Evolutionary conservation across 2,329 filamentous ascomycete genomes (phyloP).

Genomic region (Fonsecaea pedrosoi): DNA sequence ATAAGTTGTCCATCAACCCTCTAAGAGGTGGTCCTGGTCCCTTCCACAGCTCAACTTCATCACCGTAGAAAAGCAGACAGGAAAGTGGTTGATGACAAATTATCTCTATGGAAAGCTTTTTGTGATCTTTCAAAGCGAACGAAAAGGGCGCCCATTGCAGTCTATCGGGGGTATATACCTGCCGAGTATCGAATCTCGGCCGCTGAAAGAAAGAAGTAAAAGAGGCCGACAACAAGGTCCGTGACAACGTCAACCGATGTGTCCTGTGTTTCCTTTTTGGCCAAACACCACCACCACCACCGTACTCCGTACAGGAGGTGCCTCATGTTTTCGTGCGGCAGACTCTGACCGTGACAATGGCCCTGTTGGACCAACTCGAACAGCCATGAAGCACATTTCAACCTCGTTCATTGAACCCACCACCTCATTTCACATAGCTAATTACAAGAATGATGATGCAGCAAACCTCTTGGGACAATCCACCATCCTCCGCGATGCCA

Average conservation of each 20-base stretch:
- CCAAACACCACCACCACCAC: slow-evolving; percentile 19
- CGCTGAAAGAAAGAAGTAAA: slow-evolving; percentile 23
- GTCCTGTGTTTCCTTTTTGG: slow-evolving; percentile 24
- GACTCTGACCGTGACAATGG: slow-evolving; percentile 5
- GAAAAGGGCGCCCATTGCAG: slow-evolving; percentile 8
- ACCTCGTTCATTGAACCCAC: slow-evolving; percentile 23
- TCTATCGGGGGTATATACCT: slow-evolving; percentile 37
- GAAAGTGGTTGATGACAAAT: neutral
- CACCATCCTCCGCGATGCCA: slow-evolving; percentile 11
- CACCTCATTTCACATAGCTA: slow-evolving; percentile 35
- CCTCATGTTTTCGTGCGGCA: slow-evolving; percentile 14
- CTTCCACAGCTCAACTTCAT: too few species aligned
- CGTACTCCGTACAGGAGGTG: slow-evolving; percentile 20
- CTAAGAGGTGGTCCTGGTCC: neutral
- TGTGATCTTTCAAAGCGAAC: neutral
- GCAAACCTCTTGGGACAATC: slow-evolving; percentile 19
- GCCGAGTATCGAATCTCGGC: slow-evolving; percentile 18
- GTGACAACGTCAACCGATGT: slow-evolving; percentile 24
- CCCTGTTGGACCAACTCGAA: slow-evolving; percentile 12
- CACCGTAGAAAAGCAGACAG: neutral
- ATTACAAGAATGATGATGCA: slow-evolving; percentile 32
- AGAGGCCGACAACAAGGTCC: slow-evolving; percentile 21
- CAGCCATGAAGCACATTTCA: slow-evolving; percentile 17
- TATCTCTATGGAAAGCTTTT: slow-evolving; percentile 5
- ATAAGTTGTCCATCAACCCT: neutral